Percentiles rank a stretch among this genome's conserved stretches.
phyloP scores from a whole-genome alignment of 106 monocot species.

The Triglochin maritima region DNA sequence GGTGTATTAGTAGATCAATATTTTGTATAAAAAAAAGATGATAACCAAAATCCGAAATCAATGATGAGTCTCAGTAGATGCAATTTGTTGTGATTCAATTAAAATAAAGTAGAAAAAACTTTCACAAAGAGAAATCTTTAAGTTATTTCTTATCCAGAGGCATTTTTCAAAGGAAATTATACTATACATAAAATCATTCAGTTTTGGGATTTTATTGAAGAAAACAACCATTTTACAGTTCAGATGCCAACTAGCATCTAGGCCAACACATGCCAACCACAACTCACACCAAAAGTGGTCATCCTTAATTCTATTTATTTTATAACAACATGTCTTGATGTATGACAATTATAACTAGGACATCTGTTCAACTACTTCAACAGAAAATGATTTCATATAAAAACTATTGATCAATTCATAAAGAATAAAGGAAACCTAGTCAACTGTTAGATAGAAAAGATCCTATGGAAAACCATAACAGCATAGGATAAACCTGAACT shows the following conservation, averaged over 20 bases:
- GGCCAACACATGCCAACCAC: not conserved
- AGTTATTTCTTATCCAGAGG: too few species aligned
- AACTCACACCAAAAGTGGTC: not conserved
- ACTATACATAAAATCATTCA: too few species aligned
- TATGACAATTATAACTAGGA: not conserved
- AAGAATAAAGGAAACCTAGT: too few species aligned
- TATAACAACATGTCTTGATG: not conserved
- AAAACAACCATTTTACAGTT: constrained; percentile 1
- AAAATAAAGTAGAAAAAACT: too few species aligned
- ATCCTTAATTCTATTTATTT: not conserved
- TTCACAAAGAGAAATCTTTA: too few species aligned
- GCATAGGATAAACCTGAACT: not conserved
- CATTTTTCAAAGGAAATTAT: too few species aligned
- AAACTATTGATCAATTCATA: not conserved
- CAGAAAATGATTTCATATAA: not conserved
- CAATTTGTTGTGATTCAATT: too few species aligned
- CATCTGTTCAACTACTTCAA: not conserved
- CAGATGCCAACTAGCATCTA: not conserved
- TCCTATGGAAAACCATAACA: not conserved
- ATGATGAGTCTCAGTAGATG: too few species aligned
- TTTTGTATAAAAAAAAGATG: too few species aligned
- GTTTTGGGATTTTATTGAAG: not conserved
- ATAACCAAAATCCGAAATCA: too few species aligned
- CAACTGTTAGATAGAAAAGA: not conserved
- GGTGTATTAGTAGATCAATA: too few species aligned